Evolutionary conservation across 2,329 filamentous ascomycete species (phyloP), one percentile per base, ranked within the genome.

Genomic region (Purpureocillium takamizusanense): DNA sequence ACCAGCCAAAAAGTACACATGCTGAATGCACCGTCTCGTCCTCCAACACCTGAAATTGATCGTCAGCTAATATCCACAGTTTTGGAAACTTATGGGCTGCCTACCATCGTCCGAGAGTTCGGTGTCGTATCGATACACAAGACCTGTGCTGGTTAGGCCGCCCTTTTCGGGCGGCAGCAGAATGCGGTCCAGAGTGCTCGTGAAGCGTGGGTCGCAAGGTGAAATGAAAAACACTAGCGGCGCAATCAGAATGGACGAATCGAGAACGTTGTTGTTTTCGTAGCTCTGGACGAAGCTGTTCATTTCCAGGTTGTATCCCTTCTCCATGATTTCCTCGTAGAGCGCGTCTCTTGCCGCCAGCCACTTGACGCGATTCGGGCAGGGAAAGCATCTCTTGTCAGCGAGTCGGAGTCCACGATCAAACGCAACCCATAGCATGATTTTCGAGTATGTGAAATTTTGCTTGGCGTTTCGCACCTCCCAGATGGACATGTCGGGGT

Each of bases 1-100:
- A 88, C 81, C 1, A 87, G 74, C 84, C 84, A 88, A 56, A 88
- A 88, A 1, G 83, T 88, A 53, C 83, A 86, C 82, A 88, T 87
- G 51, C 74, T 79, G 54, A 88, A 88, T 15, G 83, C 82, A 16
- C 84, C 84, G 59, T 88, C 83, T 37, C 73, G 69, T 14, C 83
- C 83, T 29, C 82, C 81, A 8, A 88, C 81, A 23, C 82, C 81
- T 83, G 46, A 31, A 2, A 27, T 11, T 10, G n/a, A n/a, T 25
- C 5, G 21, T 25, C 21, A 25, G 21, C 21, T 10, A 25, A 25
- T 6, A 25, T 6, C 6, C 5, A 25, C 10, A 25, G 10, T 25
- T 5, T 5, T 25, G 21, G 5, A 10, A 25, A 25, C 21, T 5
- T 10, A 25, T 6, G 21, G 5, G 15, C 32, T 12, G 28, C 40